A percentile compares a stretch with the other conserved stretches of the same genome.
Evolutionary conservation across 2,329 filamentous ascomycete species (phyloP).

Genomic region (Aspergillus ustus): DNA sequence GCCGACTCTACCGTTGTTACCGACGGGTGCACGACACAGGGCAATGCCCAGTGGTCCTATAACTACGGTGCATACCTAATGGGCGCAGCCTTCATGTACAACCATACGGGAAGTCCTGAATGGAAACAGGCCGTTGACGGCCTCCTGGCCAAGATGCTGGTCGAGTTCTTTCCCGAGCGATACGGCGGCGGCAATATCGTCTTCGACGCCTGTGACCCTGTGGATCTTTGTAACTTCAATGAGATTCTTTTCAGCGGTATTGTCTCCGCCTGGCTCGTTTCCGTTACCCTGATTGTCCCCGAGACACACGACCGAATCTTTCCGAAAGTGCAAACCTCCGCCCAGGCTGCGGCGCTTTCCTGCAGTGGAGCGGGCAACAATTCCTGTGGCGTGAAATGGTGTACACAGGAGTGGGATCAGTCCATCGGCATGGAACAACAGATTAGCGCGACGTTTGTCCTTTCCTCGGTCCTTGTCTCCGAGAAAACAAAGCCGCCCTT

Average conservation of each 20-base stretch:
- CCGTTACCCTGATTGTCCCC: slow-evolving; percentile 66
- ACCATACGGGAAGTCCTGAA: slow-evolving; percentile 45
- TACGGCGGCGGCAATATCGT: slow-evolving; percentile 52
- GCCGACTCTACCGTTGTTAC: slow-evolving; percentile 60
- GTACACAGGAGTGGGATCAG: slow-evolving; percentile 56
- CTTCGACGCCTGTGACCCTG: slow-evolving; percentile 70
- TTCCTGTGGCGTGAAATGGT: slow-evolving; percentile 71
- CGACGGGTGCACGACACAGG: slow-evolving; percentile 55
- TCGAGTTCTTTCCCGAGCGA: slow-evolving; percentile 55
- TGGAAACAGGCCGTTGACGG: slow-evolving; percentile 64
- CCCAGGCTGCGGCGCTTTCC: slow-evolving; percentile 63
- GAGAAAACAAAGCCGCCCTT: slow-evolving; percentile 45
- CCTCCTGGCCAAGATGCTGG: slow-evolving; percentile 55
- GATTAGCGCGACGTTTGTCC: slow-evolving; percentile 68
- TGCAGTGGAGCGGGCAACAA: slow-evolving; percentile 65
- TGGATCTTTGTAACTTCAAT: slow-evolving; percentile 67
- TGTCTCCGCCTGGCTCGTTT: slow-evolving; percentile 67
- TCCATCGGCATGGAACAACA: slow-evolving; percentile 69
- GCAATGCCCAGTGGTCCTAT: slow-evolving; percentile 62
- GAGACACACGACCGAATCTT: slow-evolving; percentile 60
- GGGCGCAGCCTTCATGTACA: slow-evolving; percentile 63
- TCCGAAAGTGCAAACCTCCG: slow-evolving; percentile 62
- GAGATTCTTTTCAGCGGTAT: slow-evolving; percentile 76
- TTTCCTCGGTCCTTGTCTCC: slow-evolving; percentile 63
- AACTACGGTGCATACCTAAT: slow-evolving; percentile 61